phyloP scores from a whole-genome alignment of 306 rosid genomes.

The Cucumis cinereus region DNA sequence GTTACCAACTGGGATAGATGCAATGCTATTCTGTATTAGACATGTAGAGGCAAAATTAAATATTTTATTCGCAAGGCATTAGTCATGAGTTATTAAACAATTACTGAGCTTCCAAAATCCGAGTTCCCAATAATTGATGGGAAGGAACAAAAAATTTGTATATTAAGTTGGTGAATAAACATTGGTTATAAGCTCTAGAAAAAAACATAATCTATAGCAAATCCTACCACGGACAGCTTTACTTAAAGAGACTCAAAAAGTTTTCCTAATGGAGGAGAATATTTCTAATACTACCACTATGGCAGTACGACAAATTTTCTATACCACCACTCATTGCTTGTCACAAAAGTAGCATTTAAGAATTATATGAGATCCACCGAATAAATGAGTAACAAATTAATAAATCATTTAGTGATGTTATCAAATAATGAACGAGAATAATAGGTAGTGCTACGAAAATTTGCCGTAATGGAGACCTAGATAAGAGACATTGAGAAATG shows the following conservation, averaged over 20 bases:
- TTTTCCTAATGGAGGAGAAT: not conserved
- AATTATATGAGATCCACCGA: too few relatives aligned
- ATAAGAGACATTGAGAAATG: not conserved
- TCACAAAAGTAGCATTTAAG: too few relatives aligned
- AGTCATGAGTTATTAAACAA: not conserved
- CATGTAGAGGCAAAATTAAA: not conserved
- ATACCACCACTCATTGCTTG: too few relatives aligned
- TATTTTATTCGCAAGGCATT: not conserved
- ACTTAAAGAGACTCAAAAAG: not conserved
- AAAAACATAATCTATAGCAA: not conserved
- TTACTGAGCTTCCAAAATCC: not conserved
- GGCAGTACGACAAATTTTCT: too few relatives aligned
- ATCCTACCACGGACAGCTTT: not conserved
- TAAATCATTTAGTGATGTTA: too few relatives aligned
- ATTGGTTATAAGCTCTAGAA: not conserved
- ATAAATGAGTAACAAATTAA: too few relatives aligned
- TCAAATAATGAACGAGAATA: too few relatives aligned
- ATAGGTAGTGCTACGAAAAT: too few relatives aligned
- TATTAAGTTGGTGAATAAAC: not conserved
- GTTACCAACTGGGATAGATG: slow-evolving; percentile 12
- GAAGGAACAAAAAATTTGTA: not conserved
- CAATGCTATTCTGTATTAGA: slow-evolving; percentile 9
- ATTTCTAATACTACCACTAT: too few relatives aligned
- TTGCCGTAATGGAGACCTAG: not conserved
- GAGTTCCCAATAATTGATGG: not conserved